Evolutionary conservation across 768 basidiomycete species (phyloP).

Genomic region (Suillus decipiens): DNA sequence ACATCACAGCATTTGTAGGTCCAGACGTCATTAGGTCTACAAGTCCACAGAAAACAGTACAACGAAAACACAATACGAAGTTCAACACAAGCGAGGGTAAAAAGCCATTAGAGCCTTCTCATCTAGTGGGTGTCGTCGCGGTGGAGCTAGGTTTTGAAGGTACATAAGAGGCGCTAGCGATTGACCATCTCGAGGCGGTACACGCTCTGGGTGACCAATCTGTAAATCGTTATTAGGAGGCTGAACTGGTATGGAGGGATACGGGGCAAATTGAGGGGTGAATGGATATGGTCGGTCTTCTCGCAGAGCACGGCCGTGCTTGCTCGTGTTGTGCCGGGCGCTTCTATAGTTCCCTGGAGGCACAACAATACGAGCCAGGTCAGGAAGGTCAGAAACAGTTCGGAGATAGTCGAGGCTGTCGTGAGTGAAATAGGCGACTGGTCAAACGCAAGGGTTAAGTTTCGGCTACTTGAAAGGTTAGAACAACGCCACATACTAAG

Average conservation of each 20-base stretch:
- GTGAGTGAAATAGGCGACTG: conserved; percentile 79
- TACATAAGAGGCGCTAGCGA: conserved; percentile 65
- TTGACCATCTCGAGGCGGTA: conserved; percentile 24
- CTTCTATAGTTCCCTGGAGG: conserved; percentile 65
- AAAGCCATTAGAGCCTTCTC: conserved; percentile 71
- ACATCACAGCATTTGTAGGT: neutral
- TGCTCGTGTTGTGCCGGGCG: conserved; percentile 58
- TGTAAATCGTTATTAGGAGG: neutral
- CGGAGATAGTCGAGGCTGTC: conserved; percentile 56
- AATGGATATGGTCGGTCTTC: conserved; percentile 24
- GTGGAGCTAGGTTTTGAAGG: conserved; percentile 58
- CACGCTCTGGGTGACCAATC: conserved; percentile 9
- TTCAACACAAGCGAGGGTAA: conserved; percentile 34
- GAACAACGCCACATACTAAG: conserved; percentile 53
- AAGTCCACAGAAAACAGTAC: conserved; percentile 4
- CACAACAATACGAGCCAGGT: conserved; percentile 52
- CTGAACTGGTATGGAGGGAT: conserved; percentile 24
- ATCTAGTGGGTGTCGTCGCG: conserved; percentile 68
- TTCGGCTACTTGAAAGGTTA: conserved; percentile 2
- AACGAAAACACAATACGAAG: conserved; percentile 20
- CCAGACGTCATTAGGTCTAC: conserved; percentile 7
- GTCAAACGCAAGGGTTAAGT: conserved; percentile 9
- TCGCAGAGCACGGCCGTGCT: conserved; percentile 38
- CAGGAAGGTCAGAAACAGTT: conserved; percentile 60
- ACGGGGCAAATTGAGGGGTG: conserved; percentile 31